Evolutionary conservation across 1,139 yeast genomes (phyloP).

Genomic region (Torulaspora globosa): DNA sequence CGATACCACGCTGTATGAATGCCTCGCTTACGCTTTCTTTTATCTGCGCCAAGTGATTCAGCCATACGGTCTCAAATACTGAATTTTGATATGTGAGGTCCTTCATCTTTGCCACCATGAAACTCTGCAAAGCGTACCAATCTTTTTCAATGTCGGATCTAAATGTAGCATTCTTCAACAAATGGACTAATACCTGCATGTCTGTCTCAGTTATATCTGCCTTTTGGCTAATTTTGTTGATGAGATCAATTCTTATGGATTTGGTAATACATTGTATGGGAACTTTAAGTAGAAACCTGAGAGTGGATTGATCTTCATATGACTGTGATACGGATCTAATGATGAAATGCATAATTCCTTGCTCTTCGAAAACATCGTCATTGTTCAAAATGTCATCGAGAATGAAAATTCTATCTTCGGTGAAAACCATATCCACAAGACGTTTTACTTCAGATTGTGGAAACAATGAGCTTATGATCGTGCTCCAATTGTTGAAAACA

Average conservation of each 20-base stretch:
- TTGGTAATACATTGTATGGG: constrained; percentile 53
- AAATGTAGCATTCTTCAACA: constrained; percentile 48
- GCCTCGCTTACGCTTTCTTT: constrained; percentile 22
- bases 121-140: constrained; percentile 30
- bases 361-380: constrained; percentile 43
- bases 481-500: constrained; percentile 53
- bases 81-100: constrained; percentile 9
- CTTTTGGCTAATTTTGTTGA: constrained; percentile 38
- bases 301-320: constrained; percentile 7
- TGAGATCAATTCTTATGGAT: constrained; percentile 39
- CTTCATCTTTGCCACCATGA: constrained; percentile 12
- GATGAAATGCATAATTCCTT: constrained; percentile 34
- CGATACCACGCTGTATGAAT: constrained; percentile 11
- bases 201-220: constrained; percentile 13
- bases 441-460: constrained; percentile 19
- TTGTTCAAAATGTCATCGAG: not conserved
- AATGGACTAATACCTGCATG: constrained; percentile 33
- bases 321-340: constrained; percentile 20
- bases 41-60: constrained; percentile 28
- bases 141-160: constrained; percentile 50
- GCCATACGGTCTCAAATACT: constrained; percentile 29
- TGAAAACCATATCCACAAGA: constrained; percentile 17
- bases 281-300: constrained; percentile 26
- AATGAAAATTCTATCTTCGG: constrained; percentile 15
- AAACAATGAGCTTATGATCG: constrained; percentile 44